phyloP scores from a whole-genome alignment of 768 basidiomycete species.

The Fistulinella prunicolor region DNA sequence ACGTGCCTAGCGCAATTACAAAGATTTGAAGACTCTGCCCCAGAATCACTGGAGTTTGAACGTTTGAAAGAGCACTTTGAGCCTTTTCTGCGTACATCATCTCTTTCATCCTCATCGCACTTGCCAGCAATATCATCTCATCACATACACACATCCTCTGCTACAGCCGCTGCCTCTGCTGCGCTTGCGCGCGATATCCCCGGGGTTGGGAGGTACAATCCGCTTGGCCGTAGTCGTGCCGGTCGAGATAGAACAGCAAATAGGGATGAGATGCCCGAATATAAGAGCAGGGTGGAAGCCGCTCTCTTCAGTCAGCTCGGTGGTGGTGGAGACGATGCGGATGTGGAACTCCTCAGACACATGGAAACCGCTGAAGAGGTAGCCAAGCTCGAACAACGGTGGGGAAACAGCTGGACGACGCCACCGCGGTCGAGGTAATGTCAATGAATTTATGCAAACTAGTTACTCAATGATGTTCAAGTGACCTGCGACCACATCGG shows the following conservation, averaged over 20 bases:
- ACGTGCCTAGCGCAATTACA: conserved; percentile 74
- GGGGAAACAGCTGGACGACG: conserved; percentile 75
- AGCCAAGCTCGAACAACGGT: conserved; percentile 73
- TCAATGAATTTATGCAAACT: background rate
- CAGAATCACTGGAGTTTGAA: conserved; percentile 88
- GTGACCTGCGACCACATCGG: conserved; percentile 82
- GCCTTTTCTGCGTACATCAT: conserved; percentile 83
- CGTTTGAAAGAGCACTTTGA: conserved; percentile 96
- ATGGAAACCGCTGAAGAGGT: conserved; percentile 62
- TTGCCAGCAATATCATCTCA: conserved; percentile 55
- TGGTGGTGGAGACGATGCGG: conserved; percentile 60
- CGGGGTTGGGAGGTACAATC: conserved; percentile 76
- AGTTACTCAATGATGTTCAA: conserved; percentile 29
- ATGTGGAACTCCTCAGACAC: conserved; percentile 67
- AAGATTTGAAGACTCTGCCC: conserved; percentile 81
- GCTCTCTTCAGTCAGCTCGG: conserved; percentile 51
- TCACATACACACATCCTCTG: conserved; percentile 73
- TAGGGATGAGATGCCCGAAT: conserved; percentile 76
- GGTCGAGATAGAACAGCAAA: conserved; percentile 63
- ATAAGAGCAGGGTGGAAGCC: conserved; percentile 68
- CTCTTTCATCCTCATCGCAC: conserved; percentile 64
- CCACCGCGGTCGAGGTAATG: conserved; percentile 60
- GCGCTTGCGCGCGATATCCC: conserved; percentile 86
- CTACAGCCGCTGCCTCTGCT: conserved; percentile 87
- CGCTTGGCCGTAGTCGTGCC: conserved; percentile 45